Percentiles rank a stretch among this genome's conserved stretches.
These are phyloP conservation scores for Dorcoceras hygrometricum DNA, from an alignment of 257 asterid species.

Conservation along the genomic window DNA sequence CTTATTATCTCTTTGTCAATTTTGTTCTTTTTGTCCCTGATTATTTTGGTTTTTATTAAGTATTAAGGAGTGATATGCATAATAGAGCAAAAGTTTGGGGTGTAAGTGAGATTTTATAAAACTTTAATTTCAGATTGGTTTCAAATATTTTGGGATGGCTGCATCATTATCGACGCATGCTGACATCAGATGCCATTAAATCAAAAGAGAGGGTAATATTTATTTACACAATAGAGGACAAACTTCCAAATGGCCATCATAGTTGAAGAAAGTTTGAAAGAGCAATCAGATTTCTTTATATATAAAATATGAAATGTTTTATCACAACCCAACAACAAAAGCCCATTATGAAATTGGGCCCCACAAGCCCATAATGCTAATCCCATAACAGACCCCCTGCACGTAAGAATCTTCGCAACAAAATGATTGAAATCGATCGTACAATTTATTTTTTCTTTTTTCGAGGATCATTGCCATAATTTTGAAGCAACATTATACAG, in stretches of 20 bases:
- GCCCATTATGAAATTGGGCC: constrained; percentile 36
- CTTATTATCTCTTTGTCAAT: too few species aligned
- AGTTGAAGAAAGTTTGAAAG: constrained; percentile 40
- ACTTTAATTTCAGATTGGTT: too few species aligned
- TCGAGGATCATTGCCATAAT: too few species aligned
- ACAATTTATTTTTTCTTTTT: too few species aligned
- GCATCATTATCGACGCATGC: constrained; percentile 75
- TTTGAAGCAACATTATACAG: constrained; percentile 58
- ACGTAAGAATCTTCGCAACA: constrained; percentile 46
- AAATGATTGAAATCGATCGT: constrained; percentile 32
- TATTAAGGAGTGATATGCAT: too few species aligned
- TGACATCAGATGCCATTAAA: constrained; percentile 63
- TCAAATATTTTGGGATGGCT: constrained; percentile 21
- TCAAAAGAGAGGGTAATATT: neutral
- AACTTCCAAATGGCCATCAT: constrained; percentile 62
- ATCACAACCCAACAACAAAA: constrained; percentile 18
- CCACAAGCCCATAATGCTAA: constrained; percentile 28
- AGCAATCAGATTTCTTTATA: constrained; percentile 27
- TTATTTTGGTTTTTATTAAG: too few species aligned
- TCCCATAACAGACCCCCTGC: constrained; percentile 34
- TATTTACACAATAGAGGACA: constrained; percentile 50
- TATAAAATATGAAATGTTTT: constrained; percentile 15
- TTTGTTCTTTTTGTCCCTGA: too few species aligned
- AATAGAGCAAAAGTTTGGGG: too few species aligned
- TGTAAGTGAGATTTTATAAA: too few species aligned